phyloP scores from a whole-genome alignment of 148 eudicot genomes.

The Camellia sinensis region DNA sequence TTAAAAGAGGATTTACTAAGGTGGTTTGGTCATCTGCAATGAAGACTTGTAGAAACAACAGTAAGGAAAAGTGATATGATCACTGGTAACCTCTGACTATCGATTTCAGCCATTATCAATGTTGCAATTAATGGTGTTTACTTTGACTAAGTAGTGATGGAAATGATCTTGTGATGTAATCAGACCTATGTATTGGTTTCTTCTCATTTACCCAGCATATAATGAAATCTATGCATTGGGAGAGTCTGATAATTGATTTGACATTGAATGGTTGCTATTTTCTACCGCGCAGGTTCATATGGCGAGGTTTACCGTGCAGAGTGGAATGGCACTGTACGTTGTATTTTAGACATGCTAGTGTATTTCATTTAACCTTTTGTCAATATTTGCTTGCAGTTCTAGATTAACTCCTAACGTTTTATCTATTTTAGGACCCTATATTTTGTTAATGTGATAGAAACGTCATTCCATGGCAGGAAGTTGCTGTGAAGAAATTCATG shows the following conservation, averaged over 20 bases:
- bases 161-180: neutral
- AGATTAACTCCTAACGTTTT: neutral
- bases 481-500: conserved; percentile 97
- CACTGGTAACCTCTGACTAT: neutral
- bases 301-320: conserved; percentile 97
- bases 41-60: too few relatives aligned
- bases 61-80: neutral
- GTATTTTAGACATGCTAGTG: conserved; percentile 4
- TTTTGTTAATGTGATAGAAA: neutral
- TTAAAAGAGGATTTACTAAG: neutral
- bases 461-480: conserved; percentile 61
- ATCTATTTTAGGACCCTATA: neutral
- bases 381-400: conserved; percentile 13
- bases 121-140: neutral
- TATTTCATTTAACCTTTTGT: neutral
- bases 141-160: neutral
- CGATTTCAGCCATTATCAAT: neutral
- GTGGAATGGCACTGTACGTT: conserved; percentile 97
- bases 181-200: neutral
- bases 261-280: conserved; percentile 6
- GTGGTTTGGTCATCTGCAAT: too few relatives aligned
- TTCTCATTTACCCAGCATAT: neutral
- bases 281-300: conserved; percentile 73
- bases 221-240: neutral
- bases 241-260: neutral